Percentiles rank a stretch among this genome's conserved stretches.
Conservation (phyloP, 352 stramenopile genomes). For the Globisporangium nunn region DNA sequence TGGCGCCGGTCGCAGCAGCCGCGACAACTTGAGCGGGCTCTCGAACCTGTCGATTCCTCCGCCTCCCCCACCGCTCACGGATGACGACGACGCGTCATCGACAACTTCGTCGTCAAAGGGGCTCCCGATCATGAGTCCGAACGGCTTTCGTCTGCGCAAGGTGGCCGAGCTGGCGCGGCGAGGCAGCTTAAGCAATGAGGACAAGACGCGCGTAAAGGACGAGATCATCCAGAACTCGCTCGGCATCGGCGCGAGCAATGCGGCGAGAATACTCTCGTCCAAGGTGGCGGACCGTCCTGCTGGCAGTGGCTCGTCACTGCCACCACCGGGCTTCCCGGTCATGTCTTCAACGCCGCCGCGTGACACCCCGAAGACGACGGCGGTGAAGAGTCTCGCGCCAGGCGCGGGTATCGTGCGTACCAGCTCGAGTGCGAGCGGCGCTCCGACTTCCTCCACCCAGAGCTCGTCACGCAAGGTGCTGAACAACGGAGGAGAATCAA, state of each 20-base stretch:
- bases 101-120: slow-evolving; percentile 55
- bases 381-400: slow-evolving; percentile 40
- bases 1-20: slow-evolving; percentile 18
- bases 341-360: slow-evolving; percentile 31
- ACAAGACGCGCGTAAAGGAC: slow-evolving; percentile 81
- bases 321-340: slow-evolving; percentile 43
- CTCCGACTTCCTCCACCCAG: not conserved
- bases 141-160: slow-evolving; percentile 65
- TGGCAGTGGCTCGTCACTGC: slow-evolving; percentile 16
- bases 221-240: slow-evolving; percentile 87
- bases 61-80: slow-evolving; percentile 48
- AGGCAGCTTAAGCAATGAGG: slow-evolving; percentile 72
- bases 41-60: slow-evolving; percentile 57
- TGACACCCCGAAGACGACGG: slow-evolving; percentile 39
- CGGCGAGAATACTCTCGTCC: slow-evolving; percentile 44
- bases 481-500: not conserved
- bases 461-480: not conserved
- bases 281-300: slow-evolving; percentile 35
- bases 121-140: slow-evolving; percentile 82
- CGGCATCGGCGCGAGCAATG: slow-evolving; percentile 58
- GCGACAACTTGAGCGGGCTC: slow-evolving; percentile 26
- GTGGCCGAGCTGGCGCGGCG: slow-evolving; percentile 69
- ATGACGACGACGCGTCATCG: slow-evolving; percentile 60
- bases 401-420: slow-evolving; percentile 52
- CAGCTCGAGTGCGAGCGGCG: not conserved